A percentile compares a stretch with the other conserved stretches of the same genome.
These are phyloP conservation scores for Podospora conica DNA, from an alignment of 495 filamentous ascomycete genomes.

Conservation along the genomic window DNA sequence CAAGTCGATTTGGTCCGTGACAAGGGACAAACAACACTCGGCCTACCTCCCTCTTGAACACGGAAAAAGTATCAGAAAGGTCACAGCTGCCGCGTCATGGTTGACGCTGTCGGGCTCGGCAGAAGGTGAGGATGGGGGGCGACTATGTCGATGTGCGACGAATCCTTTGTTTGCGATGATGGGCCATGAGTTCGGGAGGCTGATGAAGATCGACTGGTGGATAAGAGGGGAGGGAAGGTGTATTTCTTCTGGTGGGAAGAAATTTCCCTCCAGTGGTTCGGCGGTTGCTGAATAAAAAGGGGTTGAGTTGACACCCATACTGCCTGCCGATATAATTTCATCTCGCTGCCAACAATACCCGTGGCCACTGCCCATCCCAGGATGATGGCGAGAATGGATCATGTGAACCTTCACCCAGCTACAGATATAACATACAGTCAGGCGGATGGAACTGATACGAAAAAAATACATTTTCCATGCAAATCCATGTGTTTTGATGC, in stretches of 20 bases:
- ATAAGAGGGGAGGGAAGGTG: too few relatives aligned
- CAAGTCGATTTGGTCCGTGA: not conserved
- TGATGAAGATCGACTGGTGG: too few relatives aligned
- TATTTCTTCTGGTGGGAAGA: too few relatives aligned
- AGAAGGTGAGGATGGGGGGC: not conserved
- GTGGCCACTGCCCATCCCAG: too few relatives aligned
- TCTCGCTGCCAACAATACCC: too few relatives aligned
- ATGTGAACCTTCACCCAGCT: not conserved
- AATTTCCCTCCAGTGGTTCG: too few relatives aligned
- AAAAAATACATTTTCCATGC: not conserved
- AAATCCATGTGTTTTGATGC: constrained; percentile 9
- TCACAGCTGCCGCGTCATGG: not conserved
- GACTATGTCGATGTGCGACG: not conserved
- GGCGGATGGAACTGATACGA: not conserved
- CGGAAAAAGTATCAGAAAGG: not conserved
- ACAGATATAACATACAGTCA: not conserved
- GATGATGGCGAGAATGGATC: not conserved
- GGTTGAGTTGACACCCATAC: not conserved
- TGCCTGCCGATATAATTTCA: not conserved
- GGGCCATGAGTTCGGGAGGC: too few relatives aligned
- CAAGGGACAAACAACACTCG: too few relatives aligned
- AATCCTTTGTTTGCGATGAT: not conserved
- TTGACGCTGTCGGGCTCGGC: not conserved
- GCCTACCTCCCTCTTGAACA: not conserved
- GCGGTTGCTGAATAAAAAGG: too few relatives aligned